Conservation (phyloP, 176 grass and related monocot species). For the Avena sativa region DNA sequence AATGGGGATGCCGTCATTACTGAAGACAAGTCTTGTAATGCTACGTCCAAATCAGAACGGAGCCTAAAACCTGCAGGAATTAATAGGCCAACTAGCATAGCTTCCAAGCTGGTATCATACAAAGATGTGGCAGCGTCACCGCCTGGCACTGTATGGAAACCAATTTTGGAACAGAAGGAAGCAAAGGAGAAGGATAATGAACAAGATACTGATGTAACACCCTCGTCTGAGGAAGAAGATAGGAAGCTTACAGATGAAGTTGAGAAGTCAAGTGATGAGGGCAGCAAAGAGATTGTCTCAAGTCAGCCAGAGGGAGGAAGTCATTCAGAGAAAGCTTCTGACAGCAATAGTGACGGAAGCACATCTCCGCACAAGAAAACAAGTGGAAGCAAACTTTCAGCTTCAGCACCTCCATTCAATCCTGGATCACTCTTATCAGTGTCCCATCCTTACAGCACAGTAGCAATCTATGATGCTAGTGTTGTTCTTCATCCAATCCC, state of each 20-base stretch:
- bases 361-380: conserved; percentile 57
- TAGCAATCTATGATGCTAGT: conserved; percentile 73
- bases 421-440: conserved; percentile 74
- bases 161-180: conserved; percentile 68
- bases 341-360: conserved; percentile 57
- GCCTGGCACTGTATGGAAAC: conserved; percentile 82
- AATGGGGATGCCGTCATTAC: conserved; percentile 47
- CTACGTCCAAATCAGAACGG: conserved; percentile 39
- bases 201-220: conserved; percentile 44
- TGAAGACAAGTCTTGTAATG: conserved; percentile 43
- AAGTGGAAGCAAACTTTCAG: conserved; percentile 92
- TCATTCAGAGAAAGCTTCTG: conserved; percentile 50
- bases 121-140: conserved; percentile 94
- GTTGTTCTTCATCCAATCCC: conserved; percentile 60
- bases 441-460: conserved; percentile 71
- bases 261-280: conserved; percentile 53
- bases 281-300: conserved; percentile 55
- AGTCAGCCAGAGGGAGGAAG: conserved; percentile 42
- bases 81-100: conserved; percentile 55
- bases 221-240: conserved; percentile 61
- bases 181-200: conserved; percentile 47
- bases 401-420: conserved; percentile 96
- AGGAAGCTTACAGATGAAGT: conserved; percentile 51
- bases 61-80: conserved; percentile 39
- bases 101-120: conserved; percentile 92